Conservation (phyloP, 306 rosid species). For the Oemleria cerasiformis region DNA sequence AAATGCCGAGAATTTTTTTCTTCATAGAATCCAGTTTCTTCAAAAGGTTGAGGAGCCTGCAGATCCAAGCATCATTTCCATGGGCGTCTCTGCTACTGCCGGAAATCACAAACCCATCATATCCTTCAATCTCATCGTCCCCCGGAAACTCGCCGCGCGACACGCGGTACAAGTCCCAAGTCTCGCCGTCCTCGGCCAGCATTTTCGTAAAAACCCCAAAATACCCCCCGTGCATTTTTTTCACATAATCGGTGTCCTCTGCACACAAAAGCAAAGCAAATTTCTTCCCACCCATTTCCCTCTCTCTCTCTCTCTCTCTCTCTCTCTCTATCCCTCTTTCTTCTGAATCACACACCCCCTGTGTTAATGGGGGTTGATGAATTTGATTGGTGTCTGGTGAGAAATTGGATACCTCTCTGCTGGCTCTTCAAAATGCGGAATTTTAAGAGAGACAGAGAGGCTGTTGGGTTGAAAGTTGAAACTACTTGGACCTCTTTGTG, state of each 20-base stretch:
- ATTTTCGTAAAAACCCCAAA: slow-evolving; percentile 65
- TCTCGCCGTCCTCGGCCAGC: slow-evolving; percentile 75
- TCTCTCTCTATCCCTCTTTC: background rate
- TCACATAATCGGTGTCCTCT: slow-evolving; percentile 77
- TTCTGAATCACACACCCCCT: background rate
- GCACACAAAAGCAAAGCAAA: slow-evolving; percentile 74
- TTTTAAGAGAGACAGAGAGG: slow-evolving; percentile 6
- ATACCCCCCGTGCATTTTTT: slow-evolving; percentile 70
- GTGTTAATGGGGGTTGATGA: background rate
- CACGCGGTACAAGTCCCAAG: slow-evolving; percentile 67
- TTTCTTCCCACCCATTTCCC: slow-evolving; percentile 26
- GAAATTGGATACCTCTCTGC: background rate
- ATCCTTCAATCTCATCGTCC: slow-evolving; percentile 34
- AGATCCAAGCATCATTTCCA: slow-evolving; percentile 76
- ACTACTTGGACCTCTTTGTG: background rate
- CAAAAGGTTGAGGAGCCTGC: slow-evolving; percentile 42
- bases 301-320: background rate
- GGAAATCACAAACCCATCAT: slow-evolving; percentile 72
- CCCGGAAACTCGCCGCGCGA: slow-evolving; percentile 52
- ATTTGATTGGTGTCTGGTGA: background rate
- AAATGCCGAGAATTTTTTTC: slow-evolving; percentile 74
- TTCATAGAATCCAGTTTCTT: slow-evolving; percentile 47
- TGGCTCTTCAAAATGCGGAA: slow-evolving; percentile 14
- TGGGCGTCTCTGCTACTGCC: slow-evolving; percentile 91
- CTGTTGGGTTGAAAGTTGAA: background rate